Conservation (phyloP, 129 eudicot genomes). For the Cynara cardunculus region DNA sequence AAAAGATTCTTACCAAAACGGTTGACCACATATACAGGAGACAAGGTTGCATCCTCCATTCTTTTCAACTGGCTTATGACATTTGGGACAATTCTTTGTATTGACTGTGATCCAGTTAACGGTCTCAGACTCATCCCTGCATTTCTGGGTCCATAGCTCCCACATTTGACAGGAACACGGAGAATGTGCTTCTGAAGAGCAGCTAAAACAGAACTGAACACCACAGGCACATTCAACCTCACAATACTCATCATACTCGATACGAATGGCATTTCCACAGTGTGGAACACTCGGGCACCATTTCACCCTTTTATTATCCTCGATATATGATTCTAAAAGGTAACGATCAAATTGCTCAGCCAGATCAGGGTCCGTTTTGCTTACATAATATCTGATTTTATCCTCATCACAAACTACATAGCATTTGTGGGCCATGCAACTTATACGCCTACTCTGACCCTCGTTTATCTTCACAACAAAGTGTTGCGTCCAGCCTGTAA, state of each 20-base stretch:
- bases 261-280: slow-evolving; percentile 80
- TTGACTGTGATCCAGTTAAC: slow-evolving; percentile 49
- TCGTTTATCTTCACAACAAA: slow-evolving; percentile 76
- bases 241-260: slow-evolving; percentile 50
- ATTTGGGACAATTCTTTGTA: slow-evolving; percentile 66
- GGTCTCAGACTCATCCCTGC: slow-evolving; percentile 51
- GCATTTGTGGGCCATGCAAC: slow-evolving; percentile 81
- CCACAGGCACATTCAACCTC: slow-evolving; percentile 89
- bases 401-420: slow-evolving; percentile 63
- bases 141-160: slow-evolving; percentile 62
- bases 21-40: slow-evolving; percentile 48
- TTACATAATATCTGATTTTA: slow-evolving; percentile 42
- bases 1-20: slow-evolving; percentile 50
- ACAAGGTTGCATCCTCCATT: slow-evolving; percentile 75
- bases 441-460: slow-evolving; percentile 73
- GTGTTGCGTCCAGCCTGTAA: slow-evolving; percentile 72
- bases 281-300: slow-evolving; percentile 95
- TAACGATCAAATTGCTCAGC: slow-evolving; percentile 64
- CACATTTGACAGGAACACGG: slow-evolving; percentile 93
- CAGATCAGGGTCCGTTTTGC: slow-evolving; percentile 39
- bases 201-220: slow-evolving; percentile 66
- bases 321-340: slow-evolving; percentile 73
- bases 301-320: slow-evolving; percentile 71
- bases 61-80: slow-evolving; percentile 72
- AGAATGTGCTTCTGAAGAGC: slow-evolving; percentile 67